Base-by-base conservation (phyloP, 73 alveolate species). In the Paramecium sexaurelia region DNA sequence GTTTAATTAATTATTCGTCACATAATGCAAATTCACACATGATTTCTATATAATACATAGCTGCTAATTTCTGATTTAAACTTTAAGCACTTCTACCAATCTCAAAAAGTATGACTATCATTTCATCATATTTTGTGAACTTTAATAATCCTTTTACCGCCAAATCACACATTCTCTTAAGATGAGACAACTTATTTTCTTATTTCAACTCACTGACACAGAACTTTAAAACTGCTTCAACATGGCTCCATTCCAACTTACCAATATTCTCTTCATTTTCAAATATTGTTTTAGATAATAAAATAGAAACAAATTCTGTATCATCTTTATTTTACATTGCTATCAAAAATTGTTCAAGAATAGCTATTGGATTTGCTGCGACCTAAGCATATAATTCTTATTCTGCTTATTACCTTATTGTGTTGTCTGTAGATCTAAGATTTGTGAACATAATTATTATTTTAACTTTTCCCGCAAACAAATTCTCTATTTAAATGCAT, bases 1-100 rank as follows among this genome's bases (percentile, higher is more conserved):
- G 47, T 69, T 88, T 88, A 47, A 88, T 41, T 55, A 88, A 82
- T 68, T 41, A 75, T 41, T 88, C 94, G 41, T 88, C 94, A 41
- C 83, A 43, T 29, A 88, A 47, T 10, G 94, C 85, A 82, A 41
- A 88, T 88, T 88, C 94, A 67, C 94, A 88, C 85, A 88, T 88
- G 40, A 88, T 88, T 51, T 88, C 94, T 5, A 88, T 61, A 29
- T 68, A 82, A 41, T 88, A 88, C 94, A 88, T 88, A 11, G 83
- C 55, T 11, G 91, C 89, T 68, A 88, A 56, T 51, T 88, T 88
- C 37, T 41, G 71, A 61, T 88, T 88, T n/a, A 45, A 68, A 10
- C 85, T 68, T 36, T 61, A 68, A 17, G 94, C 94, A 24, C 61
- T 24, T 41, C 55, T 20, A 8, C 61, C 90, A n/a, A 78, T 78